Conservation (phyloP, 352 stramenopile species). For the Phytopythium ostracodes region DNA sequence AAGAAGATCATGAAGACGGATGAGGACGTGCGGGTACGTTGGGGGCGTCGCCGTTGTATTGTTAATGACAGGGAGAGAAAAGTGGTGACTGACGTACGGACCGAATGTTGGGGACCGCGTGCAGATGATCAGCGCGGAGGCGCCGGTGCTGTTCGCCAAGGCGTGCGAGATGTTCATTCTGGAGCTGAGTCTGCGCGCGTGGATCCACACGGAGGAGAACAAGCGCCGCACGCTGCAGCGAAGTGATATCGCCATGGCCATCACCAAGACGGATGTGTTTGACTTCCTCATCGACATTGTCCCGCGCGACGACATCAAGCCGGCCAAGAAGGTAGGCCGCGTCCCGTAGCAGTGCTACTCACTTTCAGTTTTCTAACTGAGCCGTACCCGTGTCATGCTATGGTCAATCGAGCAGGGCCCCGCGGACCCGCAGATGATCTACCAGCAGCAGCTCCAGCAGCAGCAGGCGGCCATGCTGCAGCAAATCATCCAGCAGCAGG, state of each 20-base stretch:
- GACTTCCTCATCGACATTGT: conserved; percentile 93
- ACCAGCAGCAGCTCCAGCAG: conserved; percentile 87
- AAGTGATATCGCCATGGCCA: conserved; percentile 88
- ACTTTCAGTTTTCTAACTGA: too few species aligned
- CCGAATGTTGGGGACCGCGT: too few species aligned
- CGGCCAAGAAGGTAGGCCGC: conserved; percentile 66
- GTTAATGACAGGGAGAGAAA: too few species aligned
- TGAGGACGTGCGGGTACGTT: conserved; percentile 83
- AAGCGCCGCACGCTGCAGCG: conserved; percentile 91
- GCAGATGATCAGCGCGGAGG: conserved; percentile 92
- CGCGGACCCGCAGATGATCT: conserved; percentile 69
- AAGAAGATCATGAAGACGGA: conserved; percentile 97
- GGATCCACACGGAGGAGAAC: conserved; percentile 91
- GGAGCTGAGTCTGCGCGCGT: conserved; percentile 86
- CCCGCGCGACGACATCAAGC: conserved; percentile 84
- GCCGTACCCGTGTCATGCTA: too few species aligned
- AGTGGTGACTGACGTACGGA: too few species aligned
- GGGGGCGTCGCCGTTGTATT: neutral
- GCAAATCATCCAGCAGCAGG: conserved; percentile 81
- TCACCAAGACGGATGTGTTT: conserved; percentile 90
- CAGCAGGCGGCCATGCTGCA: conserved; percentile 87
- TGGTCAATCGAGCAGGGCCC: conserved; percentile 29
- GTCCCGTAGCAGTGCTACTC: too few species aligned
- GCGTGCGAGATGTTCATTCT: conserved; percentile 95
- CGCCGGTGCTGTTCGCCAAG: conserved; percentile 91